Evolutionary conservation across 495 filamentous ascomycete genomes (phyloP), one percentile per base, ranked within the genome.

Genomic region (Lindgomyces ingoldianus): DNA sequence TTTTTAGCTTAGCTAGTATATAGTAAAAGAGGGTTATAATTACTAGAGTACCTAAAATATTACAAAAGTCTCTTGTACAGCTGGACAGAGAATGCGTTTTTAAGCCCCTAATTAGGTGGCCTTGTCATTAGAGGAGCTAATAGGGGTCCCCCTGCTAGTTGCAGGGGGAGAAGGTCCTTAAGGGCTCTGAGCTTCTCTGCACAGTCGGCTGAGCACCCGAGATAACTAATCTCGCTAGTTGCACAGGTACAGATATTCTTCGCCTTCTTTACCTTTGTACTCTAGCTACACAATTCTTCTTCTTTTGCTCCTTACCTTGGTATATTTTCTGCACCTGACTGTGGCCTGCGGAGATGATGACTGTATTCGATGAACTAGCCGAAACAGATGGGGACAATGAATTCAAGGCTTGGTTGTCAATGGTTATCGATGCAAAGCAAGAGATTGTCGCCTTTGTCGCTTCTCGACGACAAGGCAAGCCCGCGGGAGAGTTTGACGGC

Each of bases 361-460:
- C 60, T 2, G 49, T 62, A 18, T 62, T 62, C 39, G 60, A 55
- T 41, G 49, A 55, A 36, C 39, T 62, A 6, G 60, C 60, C 19
- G 60, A 62, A 50, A 62, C 49, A 9, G 60, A 62, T 12, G 60
- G 51, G 1, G 60, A 62, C 49, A 36, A 62, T 12, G 36, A 55
- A 47, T 62, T 54, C 49, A 55, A 48, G 18, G 60, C 19, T 1
- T 62, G 60, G 60, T 30, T 62, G 29, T 47, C 49, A 27, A 30
- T 47, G n/a, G 21, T 56, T 12, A 47, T 74, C 48, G 69, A 70
- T 58, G 67, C 66, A 59, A 74, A 66, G 59, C 27, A 62, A 36
- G 70, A 72, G 9, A 70, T 74, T 57, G 67, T 68, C 50, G 44
- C 63, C 4, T 74, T 74, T 69, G 72, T 74, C 56, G 46, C 61